phyloP scores from a whole-genome alignment of 1,284 basidiomycete genomes.

The Puccinia coronata region DNA sequence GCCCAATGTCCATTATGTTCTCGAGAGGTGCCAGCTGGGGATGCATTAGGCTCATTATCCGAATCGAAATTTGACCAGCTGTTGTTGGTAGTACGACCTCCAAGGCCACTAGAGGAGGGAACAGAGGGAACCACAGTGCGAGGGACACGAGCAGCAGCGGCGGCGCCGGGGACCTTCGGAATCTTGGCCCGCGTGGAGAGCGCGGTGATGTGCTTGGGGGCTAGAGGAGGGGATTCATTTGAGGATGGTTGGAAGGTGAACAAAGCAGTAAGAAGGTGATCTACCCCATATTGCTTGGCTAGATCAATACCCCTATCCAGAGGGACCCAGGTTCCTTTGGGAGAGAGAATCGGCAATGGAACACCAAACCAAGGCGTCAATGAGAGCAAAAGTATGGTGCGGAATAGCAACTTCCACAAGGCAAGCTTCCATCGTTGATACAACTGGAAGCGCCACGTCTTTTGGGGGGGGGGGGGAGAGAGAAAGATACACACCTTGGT shows the following conservation, averaged over 20 bases:
- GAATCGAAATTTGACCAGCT: constrained; percentile 47
- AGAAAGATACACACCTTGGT: constrained; percentile 73
- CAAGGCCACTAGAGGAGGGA: constrained; percentile 16
- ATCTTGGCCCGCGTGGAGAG: constrained; percentile 64
- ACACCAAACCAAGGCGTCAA: constrained; percentile 4
- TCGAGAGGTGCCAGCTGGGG: constrained; percentile 21
- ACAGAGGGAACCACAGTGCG: constrained; percentile 44
- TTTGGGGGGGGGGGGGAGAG: neutral
- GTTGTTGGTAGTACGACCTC: constrained; percentile 43
- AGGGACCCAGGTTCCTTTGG: constrained; percentile 94
- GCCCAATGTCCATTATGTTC: constrained; percentile 23
- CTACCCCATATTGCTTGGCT: constrained; percentile 91
- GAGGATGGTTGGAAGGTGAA: constrained; percentile 90
- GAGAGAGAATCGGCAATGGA: constrained; percentile 22
- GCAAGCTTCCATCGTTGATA: too few species aligned
- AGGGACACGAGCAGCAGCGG: constrained; percentile 10
- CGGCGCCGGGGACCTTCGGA: constrained; percentile 60
- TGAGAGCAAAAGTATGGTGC: neutral
- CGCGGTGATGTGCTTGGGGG: constrained; percentile 90
- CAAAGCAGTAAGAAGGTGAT: constrained; percentile 82
- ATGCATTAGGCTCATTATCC: constrained; percentile 14
- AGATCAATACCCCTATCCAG: constrained; percentile 83
- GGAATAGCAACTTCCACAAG: too few species aligned
- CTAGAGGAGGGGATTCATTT: constrained; percentile 83
- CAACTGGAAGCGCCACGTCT: neutral